phyloP scores from a whole-genome alignment of 2,329 filamentous ascomycete species.

The Ophiostoma ips region DNA sequence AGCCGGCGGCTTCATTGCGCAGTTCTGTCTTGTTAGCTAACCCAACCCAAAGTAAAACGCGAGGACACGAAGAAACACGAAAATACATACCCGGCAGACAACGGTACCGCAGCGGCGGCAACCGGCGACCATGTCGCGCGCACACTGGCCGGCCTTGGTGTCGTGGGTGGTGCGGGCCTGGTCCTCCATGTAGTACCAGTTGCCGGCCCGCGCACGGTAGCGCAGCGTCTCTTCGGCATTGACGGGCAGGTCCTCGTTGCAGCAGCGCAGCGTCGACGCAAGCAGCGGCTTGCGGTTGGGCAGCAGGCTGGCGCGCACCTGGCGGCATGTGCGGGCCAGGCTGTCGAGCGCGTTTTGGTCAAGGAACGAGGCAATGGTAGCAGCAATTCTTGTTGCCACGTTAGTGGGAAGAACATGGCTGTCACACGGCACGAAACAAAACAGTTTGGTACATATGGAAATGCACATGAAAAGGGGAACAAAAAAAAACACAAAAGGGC shows the following conservation, averaged over 20 bases:
- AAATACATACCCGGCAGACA: constrained; percentile 57
- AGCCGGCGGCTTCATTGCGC: constrained; percentile 69
- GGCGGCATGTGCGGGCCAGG: constrained; percentile 68
- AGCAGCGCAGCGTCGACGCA: constrained; percentile 63
- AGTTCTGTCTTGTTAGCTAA: constrained; percentile 57
- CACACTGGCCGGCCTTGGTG: constrained; percentile 65
- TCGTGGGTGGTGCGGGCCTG: constrained; percentile 30
- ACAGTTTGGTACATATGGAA: no score
- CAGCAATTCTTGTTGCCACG: constrained; percentile 47
- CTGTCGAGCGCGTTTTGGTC: constrained; percentile 80
- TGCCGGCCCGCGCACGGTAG: constrained; percentile 41
- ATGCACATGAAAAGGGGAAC: not conserved
- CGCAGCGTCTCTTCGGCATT: constrained; percentile 43
- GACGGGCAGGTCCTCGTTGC: constrained; percentile 48
- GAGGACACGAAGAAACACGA: not conserved
- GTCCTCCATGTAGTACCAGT: constrained; percentile 47
- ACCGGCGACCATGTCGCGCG: constrained; percentile 71
- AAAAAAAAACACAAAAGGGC: constrained; percentile 14
- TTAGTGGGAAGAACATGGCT: not conserved
- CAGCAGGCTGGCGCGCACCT: constrained; percentile 62
- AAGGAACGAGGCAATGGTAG: constrained; percentile 59
- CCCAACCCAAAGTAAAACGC: no score
- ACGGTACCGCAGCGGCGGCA: constrained; percentile 66
- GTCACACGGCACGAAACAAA: not conserved
- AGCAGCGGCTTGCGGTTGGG: constrained; percentile 66